A percentile compares a stretch with the other conserved stretches of the same genome.
Conservation (phyloP, 768 basidiomycete genomes). For the Termitomyces sp. region DNA sequence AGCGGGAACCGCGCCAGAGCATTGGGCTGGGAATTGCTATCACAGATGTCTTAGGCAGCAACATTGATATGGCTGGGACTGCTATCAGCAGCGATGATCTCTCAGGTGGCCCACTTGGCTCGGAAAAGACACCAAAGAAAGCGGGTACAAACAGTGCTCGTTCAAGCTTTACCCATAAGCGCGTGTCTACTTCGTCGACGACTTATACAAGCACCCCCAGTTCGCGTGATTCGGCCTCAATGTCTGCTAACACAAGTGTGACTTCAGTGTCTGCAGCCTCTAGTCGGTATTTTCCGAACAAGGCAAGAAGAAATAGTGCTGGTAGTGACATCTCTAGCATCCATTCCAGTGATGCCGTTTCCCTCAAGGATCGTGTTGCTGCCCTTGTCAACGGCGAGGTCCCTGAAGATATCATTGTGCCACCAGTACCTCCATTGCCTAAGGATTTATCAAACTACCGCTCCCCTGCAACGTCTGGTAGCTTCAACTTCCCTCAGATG, state of each 20-base stretch:
- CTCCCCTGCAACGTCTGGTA: slow-evolving; percentile 57
- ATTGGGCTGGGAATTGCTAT: slow-evolving; percentile 28
- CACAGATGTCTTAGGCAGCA: slow-evolving; percentile 29
- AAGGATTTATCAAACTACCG: slow-evolving; percentile 82
- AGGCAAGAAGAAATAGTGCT: slow-evolving; percentile 73
- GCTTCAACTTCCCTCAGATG: slow-evolving; percentile 41
- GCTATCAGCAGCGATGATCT: slow-evolving; percentile 59
- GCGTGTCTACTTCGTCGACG: slow-evolving; percentile 85
- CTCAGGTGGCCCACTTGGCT: slow-evolving; percentile 30
- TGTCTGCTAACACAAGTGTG: slow-evolving; percentile 71
- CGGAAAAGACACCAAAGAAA: slow-evolving; percentile 70
- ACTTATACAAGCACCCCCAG: slow-evolving; percentile 78
- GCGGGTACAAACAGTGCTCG: slow-evolving; percentile 48
- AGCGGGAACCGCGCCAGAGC: slow-evolving; percentile 37
- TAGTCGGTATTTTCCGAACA: slow-evolving; percentile 64
- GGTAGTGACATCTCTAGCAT: slow-evolving; percentile 80
- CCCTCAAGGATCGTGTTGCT: slow-evolving; percentile 63
- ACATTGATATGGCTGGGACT: slow-evolving; percentile 33
- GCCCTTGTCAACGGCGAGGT: slow-evolving; percentile 54
- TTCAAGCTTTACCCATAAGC: slow-evolving; percentile 77
- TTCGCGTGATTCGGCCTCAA: slow-evolving; percentile 82
- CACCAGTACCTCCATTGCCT: slow-evolving; percentile 89
- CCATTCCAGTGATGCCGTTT: slow-evolving; percentile 61
- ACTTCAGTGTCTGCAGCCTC: slow-evolving; percentile 73
- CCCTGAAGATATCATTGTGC: slow-evolving; percentile 64